Base-by-base conservation (phyloP, 2,329 filamentous ascomycete species). In the Apiospora saccharicola region DNA sequence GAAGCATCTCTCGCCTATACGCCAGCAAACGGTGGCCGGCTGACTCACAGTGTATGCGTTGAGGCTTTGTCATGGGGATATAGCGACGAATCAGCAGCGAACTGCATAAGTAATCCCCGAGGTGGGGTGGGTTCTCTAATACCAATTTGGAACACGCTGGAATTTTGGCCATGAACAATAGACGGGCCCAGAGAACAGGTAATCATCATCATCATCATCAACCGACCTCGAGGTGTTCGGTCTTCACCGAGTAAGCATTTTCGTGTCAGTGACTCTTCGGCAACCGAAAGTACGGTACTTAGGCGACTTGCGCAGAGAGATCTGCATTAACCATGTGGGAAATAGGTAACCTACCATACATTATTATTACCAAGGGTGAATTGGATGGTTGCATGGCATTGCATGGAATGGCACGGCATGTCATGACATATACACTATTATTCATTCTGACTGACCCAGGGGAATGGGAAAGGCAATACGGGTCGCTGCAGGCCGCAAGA, bases 231-330 rank as follows among this genome's bases (percentile, higher is more conserved):
- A 41, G 34, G n/a, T 41, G 57, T 64, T 64, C 57, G 57, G 57
- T 41, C 57, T 64, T 64, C 34, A 64, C 57, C 57, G 57, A 64
- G 57, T 64, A 64, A 64, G 57, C 57, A 61, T 41, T 64, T 41
- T 64, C 57, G 57, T 64, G 13, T 41, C 37, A 64, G 34, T 64
- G 34, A 64, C 57, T 64, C 37, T 41, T 41, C 57, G 34, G 34
- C 30, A n/a, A 24, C 57, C 34, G 34, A 64, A 61, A 64, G 57
- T 64, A 64, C 57, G 57, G 57, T 64, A 64, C 57, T n/a, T 64
- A 24, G 53, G n/a, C 53, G 53, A n/a, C 19, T 22, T 41, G 57
- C 57, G 57, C 57, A 41, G 19, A 41, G 30, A 37, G 57, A 64
- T 64, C 34, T 37, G 57, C 57, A 64, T 37, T 19, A 41, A 34